Evolutionary conservation across 441 rosid species (phyloP).

Genomic region (Biscutella laevigata): DNA sequence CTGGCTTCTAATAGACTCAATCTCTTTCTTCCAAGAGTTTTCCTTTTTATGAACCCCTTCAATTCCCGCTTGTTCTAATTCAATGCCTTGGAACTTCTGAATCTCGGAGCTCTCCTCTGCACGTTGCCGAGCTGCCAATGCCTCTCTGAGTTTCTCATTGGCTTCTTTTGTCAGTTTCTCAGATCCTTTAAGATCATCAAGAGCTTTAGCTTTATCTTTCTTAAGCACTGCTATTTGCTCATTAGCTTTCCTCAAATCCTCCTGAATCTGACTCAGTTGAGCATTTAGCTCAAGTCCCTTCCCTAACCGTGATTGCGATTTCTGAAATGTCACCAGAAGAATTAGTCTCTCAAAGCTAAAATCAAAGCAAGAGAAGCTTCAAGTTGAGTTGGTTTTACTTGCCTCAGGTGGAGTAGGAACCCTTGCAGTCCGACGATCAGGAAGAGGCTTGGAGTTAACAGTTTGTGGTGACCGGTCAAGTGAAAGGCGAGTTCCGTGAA

Average conservation of each 20-base stretch:
- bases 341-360: not conserved
- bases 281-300: conserved; percentile 52
- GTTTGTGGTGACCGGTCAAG: conserved; percentile 66
- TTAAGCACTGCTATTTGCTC: conserved; percentile 53
- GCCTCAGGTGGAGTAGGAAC: conserved; percentile 60
- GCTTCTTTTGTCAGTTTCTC: conserved; percentile 60
- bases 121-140: conserved; percentile 69
- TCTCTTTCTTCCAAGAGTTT: conserved; percentile 68
- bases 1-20: conserved; percentile 63
- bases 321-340: conserved; percentile 33
- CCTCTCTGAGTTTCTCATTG: conserved; percentile 70
- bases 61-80: conserved; percentile 76
- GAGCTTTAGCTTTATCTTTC: conserved; percentile 62
- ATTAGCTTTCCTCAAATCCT: conserved; percentile 71
- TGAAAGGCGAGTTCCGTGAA: conserved; percentile 53
- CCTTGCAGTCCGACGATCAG: conserved; percentile 57
- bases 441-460: conserved; percentile 46
- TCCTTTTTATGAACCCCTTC: conserved; percentile 73
- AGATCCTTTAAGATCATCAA: conserved; percentile 60
- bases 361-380: not conserved
- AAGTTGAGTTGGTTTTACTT: conserved; percentile 20
- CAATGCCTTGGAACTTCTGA: conserved; percentile 74
- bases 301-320: conserved; percentile 38
- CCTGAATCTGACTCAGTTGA: conserved; percentile 53
- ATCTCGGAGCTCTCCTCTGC: conserved; percentile 78